Conservation (phyloP, 495 filamentous ascomycete genomes). For the Delitschia confertaspora region DNA sequence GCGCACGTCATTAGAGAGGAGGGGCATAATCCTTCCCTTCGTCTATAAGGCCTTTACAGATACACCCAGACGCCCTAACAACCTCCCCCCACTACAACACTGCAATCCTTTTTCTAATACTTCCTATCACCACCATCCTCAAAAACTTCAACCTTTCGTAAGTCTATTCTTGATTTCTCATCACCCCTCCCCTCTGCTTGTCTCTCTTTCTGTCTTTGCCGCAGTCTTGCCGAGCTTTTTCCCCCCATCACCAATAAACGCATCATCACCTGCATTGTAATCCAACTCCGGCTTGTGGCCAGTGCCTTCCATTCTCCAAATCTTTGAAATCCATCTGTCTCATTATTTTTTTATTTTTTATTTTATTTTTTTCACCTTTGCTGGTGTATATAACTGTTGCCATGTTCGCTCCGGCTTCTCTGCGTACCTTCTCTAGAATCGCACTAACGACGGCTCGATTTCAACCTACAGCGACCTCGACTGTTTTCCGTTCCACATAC, state of each 20-base stretch:
- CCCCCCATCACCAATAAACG: constrained; percentile 11
- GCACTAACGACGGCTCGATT: constrained; percentile 4
- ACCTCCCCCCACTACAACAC: too few species aligned
- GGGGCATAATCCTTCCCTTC: too few species aligned
- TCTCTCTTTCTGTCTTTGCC: background rate
- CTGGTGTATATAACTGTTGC: constrained; percentile 19
- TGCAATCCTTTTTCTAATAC: too few species aligned
- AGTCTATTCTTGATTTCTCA: too few species aligned
- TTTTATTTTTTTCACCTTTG: background rate
- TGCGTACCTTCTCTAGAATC: background rate
- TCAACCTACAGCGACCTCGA: constrained; percentile 31
- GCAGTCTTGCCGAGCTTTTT: constrained; percentile 10
- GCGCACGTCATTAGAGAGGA: too few species aligned
- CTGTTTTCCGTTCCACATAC: constrained; percentile 29
- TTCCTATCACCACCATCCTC: too few species aligned
- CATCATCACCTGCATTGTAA: constrained; percentile 12
- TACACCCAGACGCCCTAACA: too few species aligned
- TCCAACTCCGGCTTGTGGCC: constrained; percentile 5
- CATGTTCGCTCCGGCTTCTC: constrained; percentile 26
- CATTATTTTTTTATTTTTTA: background rate
- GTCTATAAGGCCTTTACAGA: too few species aligned
- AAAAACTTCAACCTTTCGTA: constrained; percentile 1
- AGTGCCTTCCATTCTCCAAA: constrained; percentile 18
- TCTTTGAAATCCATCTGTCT: constrained; percentile 23
- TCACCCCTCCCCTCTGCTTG: constrained; percentile 1